Evolutionary conservation across 805 yeast genomes (phyloP), one percentile per base, ranked within the genome.

Genomic region (Isabelozyma rhagii): DNA sequence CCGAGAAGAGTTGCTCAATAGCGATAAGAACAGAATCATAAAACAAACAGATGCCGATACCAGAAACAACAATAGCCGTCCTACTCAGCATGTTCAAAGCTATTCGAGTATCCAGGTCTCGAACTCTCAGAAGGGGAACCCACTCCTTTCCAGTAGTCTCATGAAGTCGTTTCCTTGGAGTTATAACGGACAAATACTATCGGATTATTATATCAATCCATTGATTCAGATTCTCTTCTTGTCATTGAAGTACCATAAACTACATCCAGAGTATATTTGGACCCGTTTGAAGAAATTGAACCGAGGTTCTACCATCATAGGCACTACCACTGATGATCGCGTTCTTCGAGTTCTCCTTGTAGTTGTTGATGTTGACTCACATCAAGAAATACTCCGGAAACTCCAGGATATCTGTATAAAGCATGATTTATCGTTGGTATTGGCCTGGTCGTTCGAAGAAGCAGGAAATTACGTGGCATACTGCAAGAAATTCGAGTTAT

Each of bases 261-360:
- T 88, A 39, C 86, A 84, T 55, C 90, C 92, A 0, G 93, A 87
- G 56, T 87, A 88, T 57, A 76, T 88, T 3, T 78, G 80, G 66
- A 80, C 80, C 52, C 72, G 86, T 51, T 56, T 72, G 28, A 73
- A 71, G 48, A 74, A 85, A 47, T 55, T 72, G 36, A 69, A 70
- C 50, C 68, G 69, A 40, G 76, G 77, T 3, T 56, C 70, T 1
- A 44, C 60, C 5, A 47, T 53, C 9, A 43, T 54, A 10, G 56
- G 53, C 17, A 43, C 67, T 56, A 47, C 54, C 51, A 66, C 71
- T 31, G 54, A 69, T 47, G 77, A 71, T 57, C 67, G 71, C 34
- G 71, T 75, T 8, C 66, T 79, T 43, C 75, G 85, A n/a, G 73
- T 86, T 1, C 56, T 87, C 25, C 63, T 87, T 43, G 79, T 81